Evolutionary conservation across 2,329 filamentous ascomycete species (phyloP).

Genomic region (Epichloe amarillans): DNA sequence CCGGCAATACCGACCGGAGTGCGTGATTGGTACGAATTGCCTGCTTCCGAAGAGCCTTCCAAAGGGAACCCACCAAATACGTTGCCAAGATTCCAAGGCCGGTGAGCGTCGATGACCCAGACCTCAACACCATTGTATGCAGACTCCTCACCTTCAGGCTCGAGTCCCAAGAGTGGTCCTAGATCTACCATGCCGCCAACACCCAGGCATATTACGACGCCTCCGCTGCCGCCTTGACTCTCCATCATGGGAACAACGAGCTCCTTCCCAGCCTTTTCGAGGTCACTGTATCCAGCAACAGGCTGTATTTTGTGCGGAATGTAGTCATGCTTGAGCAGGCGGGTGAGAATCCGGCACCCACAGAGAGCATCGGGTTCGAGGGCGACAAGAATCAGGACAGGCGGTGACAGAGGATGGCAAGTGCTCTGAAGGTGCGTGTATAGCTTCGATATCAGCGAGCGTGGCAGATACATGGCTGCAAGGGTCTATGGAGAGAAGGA

Average conservation of each 20-base stretch:
- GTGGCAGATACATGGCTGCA: constrained; percentile 78
- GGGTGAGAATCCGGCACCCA: constrained; percentile 84
- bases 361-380: constrained; percentile 93
- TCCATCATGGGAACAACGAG: constrained; percentile 79
- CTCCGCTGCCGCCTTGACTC: constrained; percentile 69
- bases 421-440: constrained; percentile 80
- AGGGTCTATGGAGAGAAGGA: constrained; percentile 17
- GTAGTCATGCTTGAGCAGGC: constrained; percentile 92
- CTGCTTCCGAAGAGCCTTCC: constrained; percentile 35
- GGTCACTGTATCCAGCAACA: constrained; percentile 81
- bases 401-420: constrained; percentile 79
- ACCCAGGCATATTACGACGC: constrained; percentile 82
- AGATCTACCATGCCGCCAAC: constrained; percentile 87
- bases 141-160: constrained; percentile 47
- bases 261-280: constrained; percentile 65
- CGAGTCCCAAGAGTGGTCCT: constrained; percentile 61
- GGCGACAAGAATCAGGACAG: constrained; percentile 80
- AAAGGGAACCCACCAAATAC: constrained; percentile 67
- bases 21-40: constrained; percentile 33
- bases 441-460: constrained; percentile 75
- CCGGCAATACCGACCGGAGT: constrained; percentile 54
- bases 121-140: constrained; percentile 78
- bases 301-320: constrained; percentile 97
- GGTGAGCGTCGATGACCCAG: constrained; percentile 83
- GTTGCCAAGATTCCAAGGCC: constrained; percentile 91